Conservation (phyloP, 768 basidiomycete species). For the Termitomyces bulborhizus region DNA sequence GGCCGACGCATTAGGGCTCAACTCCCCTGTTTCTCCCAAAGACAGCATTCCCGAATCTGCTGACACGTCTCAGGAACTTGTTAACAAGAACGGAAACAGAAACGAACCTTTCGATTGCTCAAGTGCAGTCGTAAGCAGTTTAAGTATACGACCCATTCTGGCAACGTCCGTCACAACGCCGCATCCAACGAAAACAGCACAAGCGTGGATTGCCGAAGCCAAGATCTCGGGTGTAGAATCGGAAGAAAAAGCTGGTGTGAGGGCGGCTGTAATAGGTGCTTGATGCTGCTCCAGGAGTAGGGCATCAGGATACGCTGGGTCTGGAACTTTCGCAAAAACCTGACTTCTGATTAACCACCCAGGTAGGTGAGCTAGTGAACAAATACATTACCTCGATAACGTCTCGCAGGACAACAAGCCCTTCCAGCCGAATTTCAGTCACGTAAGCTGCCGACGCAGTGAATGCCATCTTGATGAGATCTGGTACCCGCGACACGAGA, state of each 20-base stretch:
- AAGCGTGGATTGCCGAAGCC: conserved; percentile 87
- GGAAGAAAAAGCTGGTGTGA: conserved; percentile 93
- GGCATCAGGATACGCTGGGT: conserved; percentile 89
- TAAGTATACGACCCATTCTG: conserved; percentile 92
- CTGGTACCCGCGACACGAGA: conserved; percentile 80
- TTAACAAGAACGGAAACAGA: background rate
- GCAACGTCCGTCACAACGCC: conserved; percentile 88
- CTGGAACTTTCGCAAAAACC: conserved; percentile 83
- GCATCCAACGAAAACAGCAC: conserved; percentile 92
- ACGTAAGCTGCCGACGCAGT: conserved; percentile 96
- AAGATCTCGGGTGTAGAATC: conserved; percentile 96
- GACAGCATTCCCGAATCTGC: conserved; percentile 79
- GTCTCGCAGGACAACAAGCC: conserved; percentile 82
- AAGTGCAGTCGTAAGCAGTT: conserved; percentile 78
- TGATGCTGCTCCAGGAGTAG: conserved; percentile 95
- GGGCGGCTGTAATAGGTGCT: conserved; percentile 94
- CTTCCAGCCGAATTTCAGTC: conserved; percentile 90
- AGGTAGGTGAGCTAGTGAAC: background rate
- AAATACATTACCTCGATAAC: conserved; percentile 69
- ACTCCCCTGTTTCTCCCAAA: conserved; percentile 78
- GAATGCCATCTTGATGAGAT: conserved; percentile 97
- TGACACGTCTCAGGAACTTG: background rate
- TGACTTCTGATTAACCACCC: conserved; percentile 23
- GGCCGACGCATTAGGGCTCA: conserved; percentile 91
- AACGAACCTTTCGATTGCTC: conserved; percentile 81